Evolutionary conservation across 306 rosid species (phyloP).

Genomic region (Boehmeria nivea): DNA sequence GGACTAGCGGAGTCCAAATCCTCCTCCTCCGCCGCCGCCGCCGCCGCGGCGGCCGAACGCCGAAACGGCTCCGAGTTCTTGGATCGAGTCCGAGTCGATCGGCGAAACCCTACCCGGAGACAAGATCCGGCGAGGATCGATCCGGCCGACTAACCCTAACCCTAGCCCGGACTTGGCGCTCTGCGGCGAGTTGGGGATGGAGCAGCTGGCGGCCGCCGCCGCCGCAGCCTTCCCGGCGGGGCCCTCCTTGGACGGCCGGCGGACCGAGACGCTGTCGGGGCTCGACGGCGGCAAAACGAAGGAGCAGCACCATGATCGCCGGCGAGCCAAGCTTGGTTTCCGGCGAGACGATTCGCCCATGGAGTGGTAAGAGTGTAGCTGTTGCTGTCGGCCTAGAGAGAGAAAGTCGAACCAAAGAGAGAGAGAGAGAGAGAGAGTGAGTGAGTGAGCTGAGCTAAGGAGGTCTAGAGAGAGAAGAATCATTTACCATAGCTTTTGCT

Average conservation of each 20-base stretch:
- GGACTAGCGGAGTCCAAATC: too few species aligned
- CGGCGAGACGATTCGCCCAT: constrained; percentile 48
- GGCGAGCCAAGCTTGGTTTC: constrained; percentile 25
- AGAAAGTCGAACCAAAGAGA: not conserved
- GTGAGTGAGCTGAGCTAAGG: not conserved
- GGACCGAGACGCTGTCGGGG: constrained; percentile 48
- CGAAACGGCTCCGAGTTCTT: constrained; percentile 4
- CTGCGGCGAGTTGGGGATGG: constrained; percentile 67
- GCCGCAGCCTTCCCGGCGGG: constrained; percentile 27
- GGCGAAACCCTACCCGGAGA: constrained; percentile 94
- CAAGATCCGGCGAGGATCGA: constrained; percentile 88
- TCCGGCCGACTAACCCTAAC: constrained; percentile 46
- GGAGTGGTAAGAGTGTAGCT: not conserved
- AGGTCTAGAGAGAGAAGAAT: not conserved
- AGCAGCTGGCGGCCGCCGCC: constrained; percentile 20
- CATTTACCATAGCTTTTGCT: not conserved
- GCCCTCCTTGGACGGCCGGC: constrained; percentile 30
- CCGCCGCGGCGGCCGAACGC: not conserved
- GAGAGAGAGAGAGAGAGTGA: not conserved
- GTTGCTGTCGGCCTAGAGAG: not conserved
- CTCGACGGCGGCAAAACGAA: constrained; percentile 72
- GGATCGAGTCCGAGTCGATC: constrained; percentile 44
- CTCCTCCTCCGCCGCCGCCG: constrained; percentile 24
- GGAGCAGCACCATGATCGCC: constrained; percentile 84
- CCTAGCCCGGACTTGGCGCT: constrained; percentile 54